Evolutionary conservation across 306 rosid species (phyloP).

Genomic region (Luffa aegyptiaca): DNA sequence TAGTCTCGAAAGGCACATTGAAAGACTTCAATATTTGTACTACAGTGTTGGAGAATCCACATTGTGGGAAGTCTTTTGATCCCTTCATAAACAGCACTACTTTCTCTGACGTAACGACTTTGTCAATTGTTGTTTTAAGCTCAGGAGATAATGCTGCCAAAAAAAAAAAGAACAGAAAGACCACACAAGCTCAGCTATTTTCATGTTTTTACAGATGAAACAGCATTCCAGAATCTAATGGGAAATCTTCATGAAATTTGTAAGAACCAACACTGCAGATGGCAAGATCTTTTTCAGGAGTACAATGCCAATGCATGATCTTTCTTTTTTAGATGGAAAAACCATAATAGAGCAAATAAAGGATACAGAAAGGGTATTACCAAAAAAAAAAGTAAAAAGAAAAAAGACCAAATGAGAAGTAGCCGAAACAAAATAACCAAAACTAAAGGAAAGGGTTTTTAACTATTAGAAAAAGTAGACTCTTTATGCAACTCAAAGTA

Average conservation of each 20-base stretch:
- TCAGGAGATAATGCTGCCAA: conserved; percentile 67
- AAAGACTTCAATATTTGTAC: conserved; percentile 82
- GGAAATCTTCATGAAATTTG: not conserved
- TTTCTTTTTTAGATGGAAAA: not conserved
- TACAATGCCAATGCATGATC: not conserved
- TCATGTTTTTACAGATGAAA: not conserved
- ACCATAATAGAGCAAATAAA: not conserved
- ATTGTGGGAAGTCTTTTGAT: conserved; percentile 81
- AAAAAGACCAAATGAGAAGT: not conserved
- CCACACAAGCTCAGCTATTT: not conserved
- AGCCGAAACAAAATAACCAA: not conserved
- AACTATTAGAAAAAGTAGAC: not conserved
- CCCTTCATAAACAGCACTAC: conserved; percentile 93
- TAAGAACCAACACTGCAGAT: not conserved
- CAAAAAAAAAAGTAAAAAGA: not conserved
- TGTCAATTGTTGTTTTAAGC: conserved; percentile 80
- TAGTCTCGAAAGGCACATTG: conserved; percentile 63
- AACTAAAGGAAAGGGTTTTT: not conserved
- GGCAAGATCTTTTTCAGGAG: not conserved
- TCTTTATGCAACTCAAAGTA: not conserved
- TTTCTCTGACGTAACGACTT: conserved; percentile 71
- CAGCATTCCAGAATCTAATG: not conserved
- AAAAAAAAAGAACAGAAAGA: not conserved
- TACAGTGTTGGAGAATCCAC: conserved; percentile 91
- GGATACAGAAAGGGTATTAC: not conserved